A percentile compares a stretch with the other conserved stretches of the same genome.
Evolutionary conservation across 2,329 filamentous ascomycete species (phyloP).

Genomic region (Talaromyces piceae): DNA sequence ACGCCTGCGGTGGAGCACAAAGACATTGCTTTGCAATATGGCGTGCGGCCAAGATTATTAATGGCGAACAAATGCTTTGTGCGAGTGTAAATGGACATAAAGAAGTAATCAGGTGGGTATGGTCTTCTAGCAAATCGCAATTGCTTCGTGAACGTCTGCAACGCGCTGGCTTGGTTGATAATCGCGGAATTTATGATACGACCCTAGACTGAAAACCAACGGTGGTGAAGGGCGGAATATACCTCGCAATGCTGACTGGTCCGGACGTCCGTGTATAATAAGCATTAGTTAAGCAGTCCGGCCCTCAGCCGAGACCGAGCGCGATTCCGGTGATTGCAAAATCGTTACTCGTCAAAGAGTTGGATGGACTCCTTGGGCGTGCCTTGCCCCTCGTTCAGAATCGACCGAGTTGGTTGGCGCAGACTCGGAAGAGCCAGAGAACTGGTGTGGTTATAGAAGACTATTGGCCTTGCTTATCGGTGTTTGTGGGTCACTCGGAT

Average conservation of each 20-base stretch:
- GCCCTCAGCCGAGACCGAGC: neutral
- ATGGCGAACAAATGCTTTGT: neutral
- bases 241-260: neutral
- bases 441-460: too few species aligned
- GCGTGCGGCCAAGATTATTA: neutral
- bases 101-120: neutral
- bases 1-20: neutral
- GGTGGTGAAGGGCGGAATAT: neutral
- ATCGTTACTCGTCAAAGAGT: too few species aligned
- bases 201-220: neutral
- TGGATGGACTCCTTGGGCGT: too few species aligned
- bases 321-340: neutral
- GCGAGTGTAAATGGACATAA: neutral
- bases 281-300: slow-evolving; percentile 1
- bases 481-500: neutral
- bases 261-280: neutral
- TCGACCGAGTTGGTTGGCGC: too few species aligned
- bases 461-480: neutral
- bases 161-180: neutral
- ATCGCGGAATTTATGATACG: neutral
- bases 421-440: too few species aligned
- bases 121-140: neutral
- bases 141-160: neutral
- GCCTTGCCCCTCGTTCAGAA: too few species aligned
- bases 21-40: neutral